phyloP scores from a whole-genome alignment of 495 filamentous ascomycete genomes.

The Penicillium canariense region DNA sequence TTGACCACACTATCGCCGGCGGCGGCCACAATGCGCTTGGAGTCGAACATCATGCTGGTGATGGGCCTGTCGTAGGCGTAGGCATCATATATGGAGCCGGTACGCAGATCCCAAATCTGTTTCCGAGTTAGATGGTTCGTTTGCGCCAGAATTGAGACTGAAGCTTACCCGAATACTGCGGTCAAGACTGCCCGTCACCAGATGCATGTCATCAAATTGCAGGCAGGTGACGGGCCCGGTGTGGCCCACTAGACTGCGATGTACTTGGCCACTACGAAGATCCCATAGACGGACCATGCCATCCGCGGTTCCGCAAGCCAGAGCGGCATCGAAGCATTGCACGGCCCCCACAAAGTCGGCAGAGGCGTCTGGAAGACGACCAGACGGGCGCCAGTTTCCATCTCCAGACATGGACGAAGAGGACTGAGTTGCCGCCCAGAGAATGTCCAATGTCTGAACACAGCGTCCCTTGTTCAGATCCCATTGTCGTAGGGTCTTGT shows the following conservation, averaged over 20 bases:
- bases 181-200: constrained; percentile 93
- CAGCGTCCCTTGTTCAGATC: constrained; percentile 93
- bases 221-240: constrained; percentile 93
- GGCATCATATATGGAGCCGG: constrained; percentile 91
- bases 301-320: constrained; percentile 97
- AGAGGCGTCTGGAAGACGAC: constrained; percentile 60
- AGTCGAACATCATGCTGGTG: constrained; percentile 98
- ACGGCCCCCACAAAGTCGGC: constrained; percentile 94
- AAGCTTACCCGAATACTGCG: constrained; percentile 85
- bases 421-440: constrained; percentile 96
- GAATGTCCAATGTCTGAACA: constrained; percentile 96
- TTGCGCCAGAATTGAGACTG: not conserved
- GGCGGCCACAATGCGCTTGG: constrained; percentile 83
- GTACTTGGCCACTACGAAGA: constrained; percentile 91
- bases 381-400: constrained; percentile 55
- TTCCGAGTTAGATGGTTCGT: not conserved
- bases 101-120: constrained; percentile 98
- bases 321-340: constrained; percentile 94
- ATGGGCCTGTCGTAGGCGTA: constrained; percentile 93
- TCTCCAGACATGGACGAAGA: constrained; percentile 61
- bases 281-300: constrained; percentile 98
- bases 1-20: constrained; percentile 92
- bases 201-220: constrained; percentile 93
- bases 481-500: constrained; percentile 97
- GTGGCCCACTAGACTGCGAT: constrained; percentile 92